Evolutionary conservation across 257 asterid species (phyloP), one percentile per base, ranked within the genome.

Genomic region (Striga asiatica): DNA sequence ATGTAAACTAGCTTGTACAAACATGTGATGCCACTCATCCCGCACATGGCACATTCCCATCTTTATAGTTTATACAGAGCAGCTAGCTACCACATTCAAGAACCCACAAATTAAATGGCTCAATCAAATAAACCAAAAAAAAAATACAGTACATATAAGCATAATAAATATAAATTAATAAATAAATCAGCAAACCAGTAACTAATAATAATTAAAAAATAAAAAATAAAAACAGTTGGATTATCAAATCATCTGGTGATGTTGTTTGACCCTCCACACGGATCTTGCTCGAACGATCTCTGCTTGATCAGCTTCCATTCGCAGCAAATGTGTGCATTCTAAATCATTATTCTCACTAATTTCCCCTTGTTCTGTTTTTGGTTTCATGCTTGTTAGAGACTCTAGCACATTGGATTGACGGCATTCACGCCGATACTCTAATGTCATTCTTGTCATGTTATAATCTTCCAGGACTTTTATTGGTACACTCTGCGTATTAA

Each of bases 241-340:
- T 18, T 13, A 19, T 39, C 21, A 11, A 13, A 27, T 18, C 5
- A 42, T 42, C 11, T 21, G 17, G 11, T 52, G 34, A 7, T 8
- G 62, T 42, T 63, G 69, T 21, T 83, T 81, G 55, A 22, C 52
- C 28, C 66, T 69, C 96, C 96, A 86, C 35, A 78, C 64, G 3
- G 96, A 69, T 74, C 96, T 83, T 12, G 96, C 96, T 56, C 94
- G 76, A 32, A 86, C 86, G 0, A 86, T 80, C 69, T 83, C 96
- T 5, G 79, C 88, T 2, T 75, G 67, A 59, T 72, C 88, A 7
- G 64, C 78, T 70, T 78, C 86, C 96, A 86, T 83, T 2, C 94
- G 91, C n/a, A 86, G 88, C 78, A 86, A 58, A 72, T 82, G 89
- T 0, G 92, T 83, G 74, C 92, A 81, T 60, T 75, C 76, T 38